These are phyloP conservation scores for Adansonia digitata DNA, from an alignment of 345 rosid species.

Conservation along the genomic window DNA sequence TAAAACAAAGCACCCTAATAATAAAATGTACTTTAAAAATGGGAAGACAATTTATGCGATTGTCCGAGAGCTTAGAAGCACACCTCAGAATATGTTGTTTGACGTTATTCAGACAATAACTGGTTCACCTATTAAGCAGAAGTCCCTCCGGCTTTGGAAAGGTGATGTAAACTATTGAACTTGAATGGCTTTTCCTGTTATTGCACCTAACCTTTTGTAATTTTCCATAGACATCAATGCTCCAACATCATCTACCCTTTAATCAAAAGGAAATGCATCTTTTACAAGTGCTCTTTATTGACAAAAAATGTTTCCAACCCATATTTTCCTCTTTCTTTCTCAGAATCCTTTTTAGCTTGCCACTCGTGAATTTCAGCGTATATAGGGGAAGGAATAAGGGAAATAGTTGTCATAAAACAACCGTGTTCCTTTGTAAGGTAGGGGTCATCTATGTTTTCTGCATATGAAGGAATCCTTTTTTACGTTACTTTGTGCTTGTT, in stretches of 20 bases:
- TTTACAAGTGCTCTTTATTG: not conserved
- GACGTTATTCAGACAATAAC: conserved; percentile 49
- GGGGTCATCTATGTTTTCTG: conserved; percentile 30
- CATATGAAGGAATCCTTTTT: conserved; percentile 19
- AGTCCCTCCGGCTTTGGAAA: conserved; percentile 54
- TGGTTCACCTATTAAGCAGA: conserved; percentile 53
- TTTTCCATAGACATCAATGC: not conserved
- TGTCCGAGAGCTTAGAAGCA: conserved; percentile 57
- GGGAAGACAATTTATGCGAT: conserved; percentile 60
- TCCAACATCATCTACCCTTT: not conserved
- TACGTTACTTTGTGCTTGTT: conserved; percentile 19
- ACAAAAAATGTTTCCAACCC: not conserved
- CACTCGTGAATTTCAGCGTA: conserved; percentile 54
- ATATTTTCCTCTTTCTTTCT: not conserved
- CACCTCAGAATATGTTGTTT: conserved; percentile 50
- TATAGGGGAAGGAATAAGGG: conserved; percentile 45
- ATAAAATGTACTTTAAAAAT: conserved; percentile 55
- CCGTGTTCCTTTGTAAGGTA: conserved; percentile 27
- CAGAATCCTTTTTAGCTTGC: conserved; percentile 53
- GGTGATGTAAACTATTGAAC: conserved; percentile 25
- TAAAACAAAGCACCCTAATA: conserved; percentile 62
- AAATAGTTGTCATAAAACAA: conserved; percentile 25
- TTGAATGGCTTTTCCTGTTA: not conserved
- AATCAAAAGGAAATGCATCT: not conserved
- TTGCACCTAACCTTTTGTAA: not conserved